A percentile compares a stretch with the other conserved stretches of the same genome.
Evolutionary conservation across 1,284 basidiomycete genomes (phyloP).

Genomic region (Trichosporon ovoides): DNA sequence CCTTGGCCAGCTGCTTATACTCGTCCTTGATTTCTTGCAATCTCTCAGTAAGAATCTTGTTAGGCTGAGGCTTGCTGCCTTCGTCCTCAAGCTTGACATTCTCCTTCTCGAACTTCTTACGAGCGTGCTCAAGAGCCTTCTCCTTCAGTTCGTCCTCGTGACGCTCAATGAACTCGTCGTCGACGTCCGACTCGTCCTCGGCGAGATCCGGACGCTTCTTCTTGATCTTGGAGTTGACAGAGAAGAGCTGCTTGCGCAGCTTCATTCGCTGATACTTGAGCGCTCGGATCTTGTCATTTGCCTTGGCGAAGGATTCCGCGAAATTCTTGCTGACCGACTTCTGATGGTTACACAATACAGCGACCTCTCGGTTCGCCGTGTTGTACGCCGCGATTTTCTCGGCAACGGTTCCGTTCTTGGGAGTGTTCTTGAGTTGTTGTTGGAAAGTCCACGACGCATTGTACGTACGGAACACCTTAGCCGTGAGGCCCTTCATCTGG

Average conservation of each 20-base stretch:
- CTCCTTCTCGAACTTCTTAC: conserved; percentile 83
- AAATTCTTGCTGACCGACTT: conserved; percentile 84
- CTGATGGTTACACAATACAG: conserved; percentile 97
- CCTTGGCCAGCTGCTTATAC: conserved; percentile 61
- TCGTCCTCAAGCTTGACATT: conserved; percentile 79
- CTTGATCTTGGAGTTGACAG: conserved; percentile 68
- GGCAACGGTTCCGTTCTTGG: conserved; percentile 67
- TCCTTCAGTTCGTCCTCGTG: conserved; percentile 74
- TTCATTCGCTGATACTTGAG: conserved; percentile 94
- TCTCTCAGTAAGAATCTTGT: conserved; percentile 68
- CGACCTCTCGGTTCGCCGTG: conserved; percentile 88
- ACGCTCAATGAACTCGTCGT: conserved; percentile 79
- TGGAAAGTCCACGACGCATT: conserved; percentile 95
- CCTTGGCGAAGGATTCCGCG: conserved; percentile 84
- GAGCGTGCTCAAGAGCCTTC: conserved; percentile 76
- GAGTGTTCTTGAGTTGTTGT: conserved; percentile 71
- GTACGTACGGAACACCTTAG: conserved; percentile 98
- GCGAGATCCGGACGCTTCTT: conserved; percentile 68
- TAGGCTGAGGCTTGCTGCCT: conserved; percentile 58
- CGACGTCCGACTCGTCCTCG: conserved; percentile 83
- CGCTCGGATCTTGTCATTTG: conserved; percentile 68
- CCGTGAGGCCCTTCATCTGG: conserved; percentile 93
- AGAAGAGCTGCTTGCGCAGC: conserved; percentile 72
- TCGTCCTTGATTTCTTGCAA: conserved; percentile 72
- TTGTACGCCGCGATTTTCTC: conserved; percentile 95